Base-by-base conservation (phyloP, 1,284 basidiomycete genomes). In the Rugosomyces carneus region DNA sequence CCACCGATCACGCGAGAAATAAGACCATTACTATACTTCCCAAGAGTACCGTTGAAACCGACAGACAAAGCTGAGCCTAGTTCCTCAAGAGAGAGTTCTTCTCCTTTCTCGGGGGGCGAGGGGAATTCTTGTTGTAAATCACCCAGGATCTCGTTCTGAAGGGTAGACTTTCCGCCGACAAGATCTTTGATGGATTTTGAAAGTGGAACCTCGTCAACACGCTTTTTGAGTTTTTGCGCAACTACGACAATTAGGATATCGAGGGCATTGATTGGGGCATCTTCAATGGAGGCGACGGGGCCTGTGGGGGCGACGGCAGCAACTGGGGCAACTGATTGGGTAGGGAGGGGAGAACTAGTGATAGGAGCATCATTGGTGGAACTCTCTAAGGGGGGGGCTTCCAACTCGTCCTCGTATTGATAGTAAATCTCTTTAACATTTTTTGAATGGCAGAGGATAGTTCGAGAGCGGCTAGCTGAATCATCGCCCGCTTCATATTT, bases 151-250 rank as follows among this genome's bases (percentile, higher is more conserved):
- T 98, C 94, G 65, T 98, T 97, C 68, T 96, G 93, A 48, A 99
- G 73, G 0, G 96, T 98, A 19, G 94, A 98, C 72, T 99, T 99
- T 56, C 96, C 96, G 35, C 93, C 93, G 42, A 97, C 93, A 50
- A 98, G 85, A 62, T 99, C 95, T 70, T 98, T 98, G 76, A 99
- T 94, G 1, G 93, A 89, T 68, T 99, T 99, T 53, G 82, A 79
- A n/a, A 93, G 75, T 2, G 93, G 88, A 45, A 99, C 74, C 57
- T 98, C 95, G 44, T 84, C 78, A 29, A 93, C 77, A 51, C 75
- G 80, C 76, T 98, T 99, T 84, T 99, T 99, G 61, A 99, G 75
- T 71, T 99, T 98, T 72, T 99, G 95, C 1, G 95, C 93, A 50
- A 99, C 86, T 64, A 99, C 87, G 58, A 84, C 80, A 41, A 81